Evolutionary conservation across 352 stramenopile species (phyloP), one percentile per base, ranked within the genome.

Genomic region (Pythium coloratum): DNA sequence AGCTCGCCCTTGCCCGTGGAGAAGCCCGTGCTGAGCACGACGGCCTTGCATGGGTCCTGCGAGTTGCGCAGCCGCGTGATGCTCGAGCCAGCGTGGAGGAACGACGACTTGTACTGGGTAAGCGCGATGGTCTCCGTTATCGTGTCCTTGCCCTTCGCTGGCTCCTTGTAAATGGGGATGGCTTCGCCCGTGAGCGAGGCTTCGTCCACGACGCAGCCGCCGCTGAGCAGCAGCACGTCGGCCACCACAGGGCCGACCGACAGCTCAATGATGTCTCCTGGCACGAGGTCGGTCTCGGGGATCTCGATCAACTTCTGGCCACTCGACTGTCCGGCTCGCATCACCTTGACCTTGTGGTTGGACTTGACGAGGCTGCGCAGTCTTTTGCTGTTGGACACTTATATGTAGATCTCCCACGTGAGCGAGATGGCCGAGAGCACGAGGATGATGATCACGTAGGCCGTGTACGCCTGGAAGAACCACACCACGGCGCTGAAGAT

Each of bases 1-100:
- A 94, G 75, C 61, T 92, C 77, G 36, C 85, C 84, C 33, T 89
- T 89, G n/a, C 70, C 76, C 12, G 85, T 92, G 13, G 73, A 84
- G 50, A 90, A 90, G 2, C 85, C 83, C 0, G 83, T 88, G 20
- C 69, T 70, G 3, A 88, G 65, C 20, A 94, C 83, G n/a, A 93
- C 78, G 6, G 70, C 83, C 38, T 53, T 63, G 30, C 63, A 85
- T 24, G 72, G 70, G 2, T 46, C 66, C 32, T 47, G 65, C 0
- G 69, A 42, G 20, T 80, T 53, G 20, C 60, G 56, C 1, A 76
- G 26, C 6, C 59, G 55, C 32, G 65, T 78, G 55, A 81, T 68
- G 12, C 47, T 73, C 12, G 74, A 81, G 28, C 64, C 76, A 1
- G 76, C 63, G 57, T 83, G 72, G 7, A 84, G 57, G 40, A 81